Percentiles rank a stretch among this genome's conserved stretches.
These are phyloP conservation scores for Boletus pseudo-olivaceus DNA, from an alignment of 768 basidiomycete genomes.

Conservation along the genomic window DNA sequence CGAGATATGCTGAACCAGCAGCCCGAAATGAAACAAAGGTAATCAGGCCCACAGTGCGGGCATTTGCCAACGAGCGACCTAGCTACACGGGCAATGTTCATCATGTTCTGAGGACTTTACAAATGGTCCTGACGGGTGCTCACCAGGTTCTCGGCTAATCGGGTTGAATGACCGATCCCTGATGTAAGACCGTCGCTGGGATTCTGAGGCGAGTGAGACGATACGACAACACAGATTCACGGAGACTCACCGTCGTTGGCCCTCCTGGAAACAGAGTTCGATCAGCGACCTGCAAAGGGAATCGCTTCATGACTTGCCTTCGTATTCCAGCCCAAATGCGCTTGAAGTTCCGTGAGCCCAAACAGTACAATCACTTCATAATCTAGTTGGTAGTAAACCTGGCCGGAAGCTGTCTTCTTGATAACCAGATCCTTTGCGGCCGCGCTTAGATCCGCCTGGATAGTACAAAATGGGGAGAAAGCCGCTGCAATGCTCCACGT, in stretches of 20 bases:
- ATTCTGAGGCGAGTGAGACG: not conserved
- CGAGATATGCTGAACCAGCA: not conserved
- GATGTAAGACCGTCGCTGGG: not conserved
- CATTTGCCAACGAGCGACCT: not conserved
- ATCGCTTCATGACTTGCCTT: not conserved
- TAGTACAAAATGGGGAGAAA: conserved; percentile 4
- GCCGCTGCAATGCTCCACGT: not conserved
- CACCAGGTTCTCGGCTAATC: too few relatives aligned
- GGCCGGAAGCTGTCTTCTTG: not conserved
- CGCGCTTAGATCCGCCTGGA: conserved; percentile 1
- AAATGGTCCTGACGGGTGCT: too few relatives aligned
- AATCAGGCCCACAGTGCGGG: not conserved
- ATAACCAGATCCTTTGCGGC: not conserved
- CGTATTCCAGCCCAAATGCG: conserved; percentile 6
- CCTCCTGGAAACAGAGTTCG: not conserved
- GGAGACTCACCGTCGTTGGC: not conserved
- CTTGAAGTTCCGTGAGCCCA: conserved; percentile 9
- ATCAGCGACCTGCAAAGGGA: not conserved
- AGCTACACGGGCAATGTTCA: not conserved
- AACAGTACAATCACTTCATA: conserved; percentile 13
- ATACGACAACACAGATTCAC: not conserved
- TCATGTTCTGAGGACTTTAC: not conserved
- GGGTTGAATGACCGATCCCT: not conserved
- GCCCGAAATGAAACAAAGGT: not conserved
- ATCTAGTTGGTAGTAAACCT: conserved; percentile 9